Conservation (phyloP, 2,329 filamentous ascomycete genomes). For the Beauveria sp. region DNA sequence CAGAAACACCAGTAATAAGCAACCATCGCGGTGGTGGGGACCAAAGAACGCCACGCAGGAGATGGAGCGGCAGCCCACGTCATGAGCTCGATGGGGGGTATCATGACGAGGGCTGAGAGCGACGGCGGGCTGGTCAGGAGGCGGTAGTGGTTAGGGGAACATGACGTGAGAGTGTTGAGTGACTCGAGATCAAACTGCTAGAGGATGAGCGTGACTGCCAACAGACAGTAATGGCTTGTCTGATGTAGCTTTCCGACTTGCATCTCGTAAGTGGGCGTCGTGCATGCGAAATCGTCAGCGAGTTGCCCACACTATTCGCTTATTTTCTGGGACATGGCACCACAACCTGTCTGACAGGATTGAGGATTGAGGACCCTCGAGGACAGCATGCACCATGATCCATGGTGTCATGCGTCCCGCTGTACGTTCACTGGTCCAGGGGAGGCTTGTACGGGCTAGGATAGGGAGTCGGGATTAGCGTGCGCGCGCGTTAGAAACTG, state of each 20-base stretch:
- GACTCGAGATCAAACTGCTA: neutral
- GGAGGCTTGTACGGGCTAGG: neutral
- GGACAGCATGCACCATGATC: neutral
- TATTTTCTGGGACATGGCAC: neutral
- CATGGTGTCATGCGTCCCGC: neutral
- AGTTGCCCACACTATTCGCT: neutral
- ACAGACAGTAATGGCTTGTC: neutral
- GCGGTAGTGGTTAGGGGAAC: neutral
- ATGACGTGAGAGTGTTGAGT: neutral
- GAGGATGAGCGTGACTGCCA: neutral
- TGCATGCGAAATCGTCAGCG: neutral
- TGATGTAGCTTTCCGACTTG: no score
- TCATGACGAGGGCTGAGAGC: neutral
- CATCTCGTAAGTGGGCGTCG: neutral
- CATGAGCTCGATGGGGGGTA: neutral
- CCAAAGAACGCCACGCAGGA: neutral
- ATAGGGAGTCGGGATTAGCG: neutral
- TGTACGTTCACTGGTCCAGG: neutral
- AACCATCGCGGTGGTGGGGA: neutral
- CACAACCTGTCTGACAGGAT: no score
- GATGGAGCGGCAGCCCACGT: neutral
- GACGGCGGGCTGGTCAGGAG: no score
- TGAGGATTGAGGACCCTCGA: no score
- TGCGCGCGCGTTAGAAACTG: neutral
- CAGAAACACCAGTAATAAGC: neutral